Evolutionary conservation across 495 filamentous ascomycete species (phyloP).

Genomic region (Aspergillus coremiiformis): DNA sequence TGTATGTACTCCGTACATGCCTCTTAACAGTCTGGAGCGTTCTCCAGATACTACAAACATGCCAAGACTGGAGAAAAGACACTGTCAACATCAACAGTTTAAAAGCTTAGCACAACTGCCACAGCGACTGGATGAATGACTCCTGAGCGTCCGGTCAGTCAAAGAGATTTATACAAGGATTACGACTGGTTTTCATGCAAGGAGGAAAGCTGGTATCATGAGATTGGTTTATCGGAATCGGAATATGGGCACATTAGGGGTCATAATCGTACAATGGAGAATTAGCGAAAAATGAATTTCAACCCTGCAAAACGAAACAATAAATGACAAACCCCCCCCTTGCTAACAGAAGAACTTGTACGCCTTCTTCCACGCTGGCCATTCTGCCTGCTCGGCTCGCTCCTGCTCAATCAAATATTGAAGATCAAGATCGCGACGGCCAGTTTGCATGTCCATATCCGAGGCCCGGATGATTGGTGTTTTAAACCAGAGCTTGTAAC

Average conservation of each 20-base stretch:
- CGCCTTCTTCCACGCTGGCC: constrained; percentile 82
- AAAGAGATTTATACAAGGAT: neutral
- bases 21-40: constrained; percentile 1
- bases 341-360: constrained; percentile 52
- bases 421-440: constrained; percentile 80
- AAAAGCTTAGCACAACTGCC: neutral
- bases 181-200: neutral
- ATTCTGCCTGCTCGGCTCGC: constrained; percentile 56
- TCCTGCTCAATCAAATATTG: constrained; percentile 69
- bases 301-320: neutral
- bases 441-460: constrained; percentile 83
- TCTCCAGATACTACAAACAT: constrained; percentile 9
- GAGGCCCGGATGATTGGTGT: constrained; percentile 57
- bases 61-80: constrained; percentile 6
- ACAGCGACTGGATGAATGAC: neutral
- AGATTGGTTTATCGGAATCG: neutral
- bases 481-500: constrained; percentile 69
- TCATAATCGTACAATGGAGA: constrained; percentile 2
- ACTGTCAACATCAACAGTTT: neutral
- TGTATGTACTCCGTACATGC: no score
- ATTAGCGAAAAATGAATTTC: neutral
- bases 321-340: neutral
- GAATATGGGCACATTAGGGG: neutral
- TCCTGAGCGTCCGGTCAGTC: neutral
- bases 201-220: neutral